These are phyloP conservation scores for Schwanniomyces polymorphus DNA, from an alignment of 805 yeast species.

Conservation along the genomic window DNA sequence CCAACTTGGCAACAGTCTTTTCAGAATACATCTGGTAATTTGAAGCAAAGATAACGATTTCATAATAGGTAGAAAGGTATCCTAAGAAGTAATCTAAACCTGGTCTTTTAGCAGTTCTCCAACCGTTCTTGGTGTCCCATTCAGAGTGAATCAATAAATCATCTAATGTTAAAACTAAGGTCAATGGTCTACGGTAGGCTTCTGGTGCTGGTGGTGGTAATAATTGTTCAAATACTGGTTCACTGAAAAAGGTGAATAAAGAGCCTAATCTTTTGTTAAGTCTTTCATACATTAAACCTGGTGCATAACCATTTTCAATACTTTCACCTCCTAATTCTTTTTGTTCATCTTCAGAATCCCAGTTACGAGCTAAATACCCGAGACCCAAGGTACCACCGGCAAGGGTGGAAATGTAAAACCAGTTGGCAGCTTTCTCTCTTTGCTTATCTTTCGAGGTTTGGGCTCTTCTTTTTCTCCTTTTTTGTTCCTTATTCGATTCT, in stretches of 20 bases:
- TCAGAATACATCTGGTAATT: conserved; percentile 86
- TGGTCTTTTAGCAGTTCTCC: conserved; percentile 99
- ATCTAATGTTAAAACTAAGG: conserved; percentile 85
- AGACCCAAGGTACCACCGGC: conserved; percentile 54
- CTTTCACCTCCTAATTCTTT: conserved; percentile 50
- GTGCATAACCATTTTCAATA: conserved; percentile 67
- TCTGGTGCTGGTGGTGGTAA: conserved; percentile 92
- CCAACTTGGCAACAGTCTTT: conserved; percentile 80
- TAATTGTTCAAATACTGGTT: conserved; percentile 90
- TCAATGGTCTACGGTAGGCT: conserved; percentile 88
- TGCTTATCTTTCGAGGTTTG: conserved; percentile 72
- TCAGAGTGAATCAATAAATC: conserved; percentile 88
- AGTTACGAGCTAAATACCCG: conserved; percentile 75
- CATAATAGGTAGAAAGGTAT: conserved; percentile 92
- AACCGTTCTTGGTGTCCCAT: conserved; percentile 90
- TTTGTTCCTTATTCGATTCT: conserved; percentile 10
- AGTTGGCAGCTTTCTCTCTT: conserved; percentile 78
- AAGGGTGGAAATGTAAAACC: conserved; percentile 63
- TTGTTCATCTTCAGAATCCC: conserved; percentile 76
- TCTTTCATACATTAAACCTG: conserved; percentile 65
- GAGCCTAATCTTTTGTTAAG: conserved; percentile 70
- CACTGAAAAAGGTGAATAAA: conserved; percentile 80
- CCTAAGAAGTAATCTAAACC: conserved; percentile 96
- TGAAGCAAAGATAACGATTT: conserved; percentile 86
- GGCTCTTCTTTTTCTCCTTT: conserved; percentile 48